Conservation (phyloP, 2,329 filamentous ascomycete genomes). For the Colletotrichum sp. region DNA sequence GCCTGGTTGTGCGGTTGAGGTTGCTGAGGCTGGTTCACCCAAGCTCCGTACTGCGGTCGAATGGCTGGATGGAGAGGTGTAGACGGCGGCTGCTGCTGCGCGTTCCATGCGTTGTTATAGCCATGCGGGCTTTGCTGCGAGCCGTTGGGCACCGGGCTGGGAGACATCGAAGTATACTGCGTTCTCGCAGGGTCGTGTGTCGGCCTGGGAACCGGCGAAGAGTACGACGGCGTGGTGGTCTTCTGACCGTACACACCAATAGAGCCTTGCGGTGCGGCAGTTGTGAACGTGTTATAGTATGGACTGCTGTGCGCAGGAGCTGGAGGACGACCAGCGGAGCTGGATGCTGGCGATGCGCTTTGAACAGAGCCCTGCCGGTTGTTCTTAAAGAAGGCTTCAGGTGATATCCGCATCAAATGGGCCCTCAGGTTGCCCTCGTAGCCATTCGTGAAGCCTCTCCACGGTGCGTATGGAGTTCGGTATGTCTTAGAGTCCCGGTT, state of each 20-base stretch:
- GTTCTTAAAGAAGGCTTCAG: conserved; percentile 38
- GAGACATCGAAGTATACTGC: conserved; percentile 21
- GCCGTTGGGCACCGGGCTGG: not conserved
- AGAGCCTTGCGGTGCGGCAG: conserved; percentile 5
- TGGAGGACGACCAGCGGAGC: not conserved
- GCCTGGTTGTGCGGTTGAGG: conserved; percentile 6
- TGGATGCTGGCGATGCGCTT: conserved; percentile 15
- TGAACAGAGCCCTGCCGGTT: conserved; percentile 21
- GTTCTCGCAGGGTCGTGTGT: not conserved
- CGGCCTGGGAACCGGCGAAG: conserved; percentile 8
- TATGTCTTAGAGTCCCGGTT: conserved; percentile 64
- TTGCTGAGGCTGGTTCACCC: conserved; percentile 8
- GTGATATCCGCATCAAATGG: conserved; percentile 44
- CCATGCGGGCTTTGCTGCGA: conserved; percentile 14
- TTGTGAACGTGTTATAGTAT: conserved; percentile 13
- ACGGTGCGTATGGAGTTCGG: conserved; percentile 62
- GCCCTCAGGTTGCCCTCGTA: conserved; percentile 59
- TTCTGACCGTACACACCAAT: conserved; percentile 21
- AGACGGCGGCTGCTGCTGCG: conserved; percentile 19
- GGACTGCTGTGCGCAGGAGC: not conserved
- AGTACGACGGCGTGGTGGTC: conserved; percentile 15
- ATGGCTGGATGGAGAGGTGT: conserved; percentile 41
- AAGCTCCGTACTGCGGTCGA: conserved; percentile 32
- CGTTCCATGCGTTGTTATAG: conserved; percentile 7
- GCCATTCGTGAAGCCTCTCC: conserved; percentile 65